Conservation (phyloP, 2,329 filamentous ascomycete species). For the Zopfia rhizophila region DNA sequence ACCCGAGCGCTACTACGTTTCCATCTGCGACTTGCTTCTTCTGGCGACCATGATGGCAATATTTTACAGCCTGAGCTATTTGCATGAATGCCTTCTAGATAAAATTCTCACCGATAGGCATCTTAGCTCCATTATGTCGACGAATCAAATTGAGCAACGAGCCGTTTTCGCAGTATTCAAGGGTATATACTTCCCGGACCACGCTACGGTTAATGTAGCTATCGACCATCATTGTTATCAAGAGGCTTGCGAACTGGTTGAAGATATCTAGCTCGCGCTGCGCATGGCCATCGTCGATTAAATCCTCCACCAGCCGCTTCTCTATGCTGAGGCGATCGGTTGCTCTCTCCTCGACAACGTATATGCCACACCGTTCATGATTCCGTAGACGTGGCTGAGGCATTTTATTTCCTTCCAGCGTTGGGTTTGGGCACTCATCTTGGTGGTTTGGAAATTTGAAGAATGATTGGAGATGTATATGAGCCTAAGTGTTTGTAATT, state of each 20-base stretch:
- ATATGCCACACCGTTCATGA: too few species aligned
- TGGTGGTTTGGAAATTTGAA: too few species aligned
- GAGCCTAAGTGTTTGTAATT: too few species aligned
- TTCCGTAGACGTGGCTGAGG: too few species aligned
- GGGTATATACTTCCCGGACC: too few species aligned
- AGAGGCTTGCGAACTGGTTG: conserved; percentile 21
- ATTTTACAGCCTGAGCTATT: conserved; percentile 27
- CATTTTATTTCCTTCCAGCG: too few species aligned
- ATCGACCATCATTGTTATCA: conserved; percentile 24
- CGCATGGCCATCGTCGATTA: conserved; percentile 8
- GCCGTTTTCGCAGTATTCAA: conserved; percentile 28
- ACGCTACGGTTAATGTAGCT: conserved; percentile 25
- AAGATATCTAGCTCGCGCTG: conserved; percentile 24
- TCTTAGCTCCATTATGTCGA: not conserved
- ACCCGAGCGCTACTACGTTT: conserved; percentile 26
- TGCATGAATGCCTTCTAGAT: conserved; percentile 9
- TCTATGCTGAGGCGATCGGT: too few species aligned
- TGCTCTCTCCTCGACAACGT: too few species aligned
- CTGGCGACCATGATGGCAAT: too few species aligned
- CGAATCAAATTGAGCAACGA: conserved; percentile 17
- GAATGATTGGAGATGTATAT: too few species aligned
- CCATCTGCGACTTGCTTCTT: too few species aligned
- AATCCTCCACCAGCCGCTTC: conserved; percentile 14
- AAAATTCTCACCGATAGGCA: not conserved
- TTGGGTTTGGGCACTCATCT: too few species aligned